Evolutionary conservation across 805 yeast genomes (phyloP).

Genomic region (Candida khao-thaluensis): DNA sequence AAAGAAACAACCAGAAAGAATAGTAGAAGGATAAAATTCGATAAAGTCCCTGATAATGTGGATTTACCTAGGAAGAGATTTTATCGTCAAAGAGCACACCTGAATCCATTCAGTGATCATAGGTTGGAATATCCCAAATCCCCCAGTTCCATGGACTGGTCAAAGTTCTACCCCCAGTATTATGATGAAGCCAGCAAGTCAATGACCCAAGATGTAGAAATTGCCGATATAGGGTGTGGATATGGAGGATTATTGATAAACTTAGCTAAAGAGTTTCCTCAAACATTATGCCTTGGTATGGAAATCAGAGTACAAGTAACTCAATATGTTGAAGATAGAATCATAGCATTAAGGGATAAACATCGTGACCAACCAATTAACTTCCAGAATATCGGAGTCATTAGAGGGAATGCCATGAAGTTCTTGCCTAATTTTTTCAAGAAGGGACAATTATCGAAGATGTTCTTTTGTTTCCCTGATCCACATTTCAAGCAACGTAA

Average conservation of each 20-base stretch:
- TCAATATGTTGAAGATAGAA: conserved; percentile 93
- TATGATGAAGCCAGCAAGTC: conserved; percentile 40
- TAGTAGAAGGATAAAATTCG: conserved; percentile 46
- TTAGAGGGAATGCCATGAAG: conserved; percentile 97
- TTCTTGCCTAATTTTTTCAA: conserved; percentile 91
- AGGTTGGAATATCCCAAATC: conserved; percentile 79
- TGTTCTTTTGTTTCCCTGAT: conserved; percentile 99
- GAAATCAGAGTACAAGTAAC: conserved; percentile 98
- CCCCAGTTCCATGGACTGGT: conserved; percentile 90
- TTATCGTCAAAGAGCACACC: conserved; percentile 96
- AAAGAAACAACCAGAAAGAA: conserved; percentile 28
- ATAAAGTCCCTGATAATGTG: conserved; percentile 20
- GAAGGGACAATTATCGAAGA: conserved; percentile 78
- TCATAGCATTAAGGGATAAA: conserved; percentile 78
- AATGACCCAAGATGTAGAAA: conserved; percentile 61
- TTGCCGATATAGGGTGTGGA: conserved; percentile 98
- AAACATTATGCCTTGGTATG: conserved; percentile 83
- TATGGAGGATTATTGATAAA: conserved; percentile 89
- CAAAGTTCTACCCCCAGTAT: conserved; percentile 64
- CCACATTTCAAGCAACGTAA: conserved; percentile 97
- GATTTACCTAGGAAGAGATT: conserved; percentile 80
- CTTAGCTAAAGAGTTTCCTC: conserved; percentile 74
- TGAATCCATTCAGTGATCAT: conserved; percentile 96
- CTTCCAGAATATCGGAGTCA: conserved; percentile 83
- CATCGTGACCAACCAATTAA: conserved; percentile 32